Evolutionary conservation across 805 yeast genomes (phyloP).

Genomic region (Cyberlindnera amylophila): DNA sequence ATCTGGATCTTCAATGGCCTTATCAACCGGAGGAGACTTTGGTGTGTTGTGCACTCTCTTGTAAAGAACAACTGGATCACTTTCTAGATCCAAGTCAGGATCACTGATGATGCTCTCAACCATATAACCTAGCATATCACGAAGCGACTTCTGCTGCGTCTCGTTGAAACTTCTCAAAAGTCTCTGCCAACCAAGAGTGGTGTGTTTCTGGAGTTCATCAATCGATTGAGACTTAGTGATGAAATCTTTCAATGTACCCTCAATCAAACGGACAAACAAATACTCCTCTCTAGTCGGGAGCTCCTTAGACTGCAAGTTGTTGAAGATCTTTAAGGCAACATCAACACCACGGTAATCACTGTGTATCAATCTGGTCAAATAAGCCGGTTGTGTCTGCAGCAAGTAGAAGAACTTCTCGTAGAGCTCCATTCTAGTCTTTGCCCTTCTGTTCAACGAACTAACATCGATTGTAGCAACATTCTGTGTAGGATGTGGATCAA

Average conservation of each 20-base stretch:
- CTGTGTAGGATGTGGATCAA: slow-evolving; percentile 2
- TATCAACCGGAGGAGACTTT: slow-evolving; percentile 46
- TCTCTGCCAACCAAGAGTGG: slow-evolving; percentile 39
- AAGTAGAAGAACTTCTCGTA: slow-evolving; percentile 79
- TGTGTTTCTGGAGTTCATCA: slow-evolving; percentile 22
- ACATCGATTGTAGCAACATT: slow-evolving; percentile 22
- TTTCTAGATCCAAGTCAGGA: slow-evolving; percentile 58
- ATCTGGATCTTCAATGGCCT: slow-evolving; percentile 76
- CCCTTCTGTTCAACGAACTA: slow-evolving; percentile 27
- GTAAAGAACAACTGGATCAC: slow-evolving; percentile 68
- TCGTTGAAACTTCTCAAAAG: slow-evolving; percentile 37
- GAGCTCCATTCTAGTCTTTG: slow-evolving; percentile 53
- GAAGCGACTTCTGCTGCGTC: slow-evolving; percentile 33
- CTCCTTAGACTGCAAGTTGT: slow-evolving; percentile 25
- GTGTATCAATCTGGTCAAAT: slow-evolving; percentile 55
- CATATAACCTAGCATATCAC: slow-evolving; percentile 35
- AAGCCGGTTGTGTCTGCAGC: slow-evolving; percentile 77
- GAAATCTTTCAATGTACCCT: slow-evolving; percentile 32
- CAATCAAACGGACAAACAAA: slow-evolving; percentile 21
- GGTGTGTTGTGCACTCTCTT: slow-evolving; percentile 36
- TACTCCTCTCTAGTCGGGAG: slow-evolving; percentile 28
- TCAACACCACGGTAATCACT: slow-evolving; percentile 29
- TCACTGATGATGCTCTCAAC: slow-evolving; percentile 33
- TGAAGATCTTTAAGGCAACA: slow-evolving; percentile 26
- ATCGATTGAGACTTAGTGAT: slow-evolving; percentile 31